phyloP scores from a whole-genome alignment of 176 grass and related monocot genomes.

The Eleusine indica region DNA sequence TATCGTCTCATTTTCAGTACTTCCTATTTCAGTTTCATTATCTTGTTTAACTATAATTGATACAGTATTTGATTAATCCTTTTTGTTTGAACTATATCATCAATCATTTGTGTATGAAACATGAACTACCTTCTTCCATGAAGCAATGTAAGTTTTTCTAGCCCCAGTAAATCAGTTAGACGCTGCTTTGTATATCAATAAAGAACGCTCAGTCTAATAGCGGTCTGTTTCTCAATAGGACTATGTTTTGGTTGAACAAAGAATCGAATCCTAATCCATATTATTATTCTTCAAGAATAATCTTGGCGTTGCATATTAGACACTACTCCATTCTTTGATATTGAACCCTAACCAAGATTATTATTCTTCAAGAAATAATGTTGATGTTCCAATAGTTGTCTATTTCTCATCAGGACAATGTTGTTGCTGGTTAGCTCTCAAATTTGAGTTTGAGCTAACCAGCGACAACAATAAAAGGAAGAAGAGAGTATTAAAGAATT shows the following conservation, averaged over 20 bases:
- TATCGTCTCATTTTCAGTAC: neutral
- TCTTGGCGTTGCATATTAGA: neutral
- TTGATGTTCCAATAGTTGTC: too few relatives aligned
- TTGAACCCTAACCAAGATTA: too few relatives aligned
- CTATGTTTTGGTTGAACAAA: conserved; percentile 10
- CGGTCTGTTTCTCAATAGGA: neutral
- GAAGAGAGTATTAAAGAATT: neutral
- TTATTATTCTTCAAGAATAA: conserved; percentile 4
- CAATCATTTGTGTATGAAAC: neutral
- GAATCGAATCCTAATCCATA: neutral
- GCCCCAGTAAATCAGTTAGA: neutral
- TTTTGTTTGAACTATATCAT: neutral
- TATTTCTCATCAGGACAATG: too few relatives aligned
- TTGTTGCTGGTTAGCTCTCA: too few relatives aligned
- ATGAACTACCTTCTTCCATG: conserved; percentile 10
- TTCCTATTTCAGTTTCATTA: neutral
- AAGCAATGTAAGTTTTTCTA: neutral
- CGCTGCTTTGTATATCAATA: neutral
- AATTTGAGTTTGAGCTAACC: too few relatives aligned
- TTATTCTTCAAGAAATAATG: too few relatives aligned
- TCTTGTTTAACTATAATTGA: neutral
- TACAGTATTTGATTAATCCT: conserved; percentile 8
- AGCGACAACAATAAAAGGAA: too few relatives aligned
- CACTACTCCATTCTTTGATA: neutral
- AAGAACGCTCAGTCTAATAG: neutral